Evolutionary conservation across 345 rosid genomes (phyloP).

Genomic region (Cardamine chenopodiifolia): DNA sequence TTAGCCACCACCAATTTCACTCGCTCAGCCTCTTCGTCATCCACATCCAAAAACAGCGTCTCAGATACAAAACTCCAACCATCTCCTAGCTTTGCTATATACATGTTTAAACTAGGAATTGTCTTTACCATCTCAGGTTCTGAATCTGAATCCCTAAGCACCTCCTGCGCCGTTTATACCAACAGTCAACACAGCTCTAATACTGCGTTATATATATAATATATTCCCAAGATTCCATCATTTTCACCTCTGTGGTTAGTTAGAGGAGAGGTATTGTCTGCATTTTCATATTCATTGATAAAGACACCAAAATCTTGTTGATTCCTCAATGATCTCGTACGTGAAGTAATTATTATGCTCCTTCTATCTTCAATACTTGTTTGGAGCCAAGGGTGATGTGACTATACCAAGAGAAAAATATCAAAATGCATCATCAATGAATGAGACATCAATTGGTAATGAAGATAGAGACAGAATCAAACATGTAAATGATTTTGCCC

Average conservation of each 20-base stretch:
- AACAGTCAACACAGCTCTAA: neutral
- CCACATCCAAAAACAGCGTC: neutral
- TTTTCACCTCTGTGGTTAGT: neutral
- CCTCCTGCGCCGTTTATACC: neutral
- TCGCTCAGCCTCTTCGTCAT: slow-evolving; percentile 15
- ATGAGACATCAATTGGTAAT: neutral
- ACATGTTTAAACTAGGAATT: neutral
- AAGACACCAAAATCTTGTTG: neutral
- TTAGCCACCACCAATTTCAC: slow-evolving; percentile 2
- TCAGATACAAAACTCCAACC: slow-evolving; percentile 2
- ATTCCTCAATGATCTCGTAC: neutral
- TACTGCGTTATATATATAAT: neutral
- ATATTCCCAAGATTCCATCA: neutral
- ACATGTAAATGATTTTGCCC: slow-evolving; percentile 51
- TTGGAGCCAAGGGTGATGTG: neutral
- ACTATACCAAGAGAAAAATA: neutral
- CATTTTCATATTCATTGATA: neutral
- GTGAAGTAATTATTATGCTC: neutral
- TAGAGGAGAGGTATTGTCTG: neutral
- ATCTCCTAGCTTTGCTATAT: slow-evolving; percentile 4
- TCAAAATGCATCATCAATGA: neutral
- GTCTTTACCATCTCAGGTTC: neutral
- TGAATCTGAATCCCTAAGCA: neutral
- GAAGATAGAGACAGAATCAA: neutral
- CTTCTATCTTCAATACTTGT: neutral